These are phyloP conservation scores for Prinsepia uniflora DNA, from an alignment of 306 rosid genomes.

Conservation along the genomic window DNA sequence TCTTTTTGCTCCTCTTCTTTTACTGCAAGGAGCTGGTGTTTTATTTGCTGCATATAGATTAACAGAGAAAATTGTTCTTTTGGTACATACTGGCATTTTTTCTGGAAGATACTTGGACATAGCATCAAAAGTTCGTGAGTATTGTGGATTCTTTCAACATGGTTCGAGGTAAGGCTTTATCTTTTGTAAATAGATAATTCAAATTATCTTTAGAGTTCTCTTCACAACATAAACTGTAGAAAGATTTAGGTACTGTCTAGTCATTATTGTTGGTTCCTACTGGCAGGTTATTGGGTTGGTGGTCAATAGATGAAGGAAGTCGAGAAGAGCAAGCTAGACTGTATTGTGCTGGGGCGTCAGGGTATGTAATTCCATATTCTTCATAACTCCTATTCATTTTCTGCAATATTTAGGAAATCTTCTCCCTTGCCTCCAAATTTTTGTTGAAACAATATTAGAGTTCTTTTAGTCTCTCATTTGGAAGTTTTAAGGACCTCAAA, in stretches of 20 bases:
- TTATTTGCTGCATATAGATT: slow-evolving; percentile 68
- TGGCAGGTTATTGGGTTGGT: slow-evolving; percentile 85
- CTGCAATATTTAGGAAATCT: slow-evolving; percentile 11
- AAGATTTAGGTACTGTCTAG: neutral
- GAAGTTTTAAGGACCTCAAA: slow-evolving; percentile 7
- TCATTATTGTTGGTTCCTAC: slow-evolving; percentile 19
- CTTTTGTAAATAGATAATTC: slow-evolving; percentile 1
- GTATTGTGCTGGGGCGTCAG: slow-evolving; percentile 52
- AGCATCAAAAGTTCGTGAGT: slow-evolving; percentile 57
- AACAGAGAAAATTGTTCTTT: slow-evolving; percentile 60
- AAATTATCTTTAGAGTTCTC: slow-evolving; percentile 21
- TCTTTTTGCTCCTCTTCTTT: slow-evolving; percentile 63
- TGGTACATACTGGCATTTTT: slow-evolving; percentile 40
- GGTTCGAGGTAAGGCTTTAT: slow-evolving; percentile 62
- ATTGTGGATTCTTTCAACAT: slow-evolving; percentile 65
- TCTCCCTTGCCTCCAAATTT: slow-evolving; percentile 11
- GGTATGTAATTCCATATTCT: slow-evolving; percentile 44
- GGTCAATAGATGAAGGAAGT: slow-evolving; percentile 90
- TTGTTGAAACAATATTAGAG: neutral
- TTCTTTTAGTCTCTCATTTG: neutral
- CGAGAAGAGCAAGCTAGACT: slow-evolving; percentile 87
- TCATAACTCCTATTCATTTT: slow-evolving; percentile 14
- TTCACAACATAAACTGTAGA: slow-evolving; percentile 9
- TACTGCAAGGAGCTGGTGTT: slow-evolving; percentile 84
- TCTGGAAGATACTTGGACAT: slow-evolving; percentile 52